Percentiles rank a stretch among this genome's conserved stretches.
Conservation (phyloP, 306 rosid genomes). For the Castanea crenata region DNA sequence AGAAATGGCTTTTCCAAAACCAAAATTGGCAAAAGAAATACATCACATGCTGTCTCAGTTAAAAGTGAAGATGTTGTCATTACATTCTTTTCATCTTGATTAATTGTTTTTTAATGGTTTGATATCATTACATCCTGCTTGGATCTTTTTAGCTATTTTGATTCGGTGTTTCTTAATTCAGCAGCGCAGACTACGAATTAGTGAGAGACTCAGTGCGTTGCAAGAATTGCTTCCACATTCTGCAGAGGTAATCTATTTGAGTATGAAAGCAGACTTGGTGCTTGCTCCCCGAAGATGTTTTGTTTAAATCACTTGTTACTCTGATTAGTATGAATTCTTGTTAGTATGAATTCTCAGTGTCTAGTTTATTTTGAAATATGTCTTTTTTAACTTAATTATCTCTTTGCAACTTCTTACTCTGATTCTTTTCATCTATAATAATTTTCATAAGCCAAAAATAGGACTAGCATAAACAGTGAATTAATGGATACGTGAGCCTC, state of each 20-base stretch:
- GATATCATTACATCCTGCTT: conserved; percentile 1
- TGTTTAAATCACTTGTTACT: too few species aligned
- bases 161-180: conserved; percentile 28
- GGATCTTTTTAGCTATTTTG: conserved; percentile 8
- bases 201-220: conserved; percentile 62
- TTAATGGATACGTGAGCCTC: not conserved
- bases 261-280: not conserved
- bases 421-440: not conserved
- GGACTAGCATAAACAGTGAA: not conserved
- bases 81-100: conserved; percentile 3
- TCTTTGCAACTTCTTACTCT: not conserved
- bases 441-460: not conserved
- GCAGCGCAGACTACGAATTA: conserved; percentile 68
- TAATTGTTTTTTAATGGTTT: conserved; percentile 7
- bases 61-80: conserved; percentile 9
- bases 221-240: conserved; percentile 70
- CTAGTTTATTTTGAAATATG: not conserved
- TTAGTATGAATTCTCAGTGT: not conserved
- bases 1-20: not conserved
- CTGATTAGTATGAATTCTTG: not conserved
- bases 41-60: not conserved
- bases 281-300: too few species aligned
- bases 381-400: not conserved
- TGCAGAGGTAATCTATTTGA: conserved; percentile 48
- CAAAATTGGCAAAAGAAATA: not conserved